Evolutionary conservation across 176 grass and related monocot genomes (phyloP).

Genomic region (Aegilops speltoides): DNA sequence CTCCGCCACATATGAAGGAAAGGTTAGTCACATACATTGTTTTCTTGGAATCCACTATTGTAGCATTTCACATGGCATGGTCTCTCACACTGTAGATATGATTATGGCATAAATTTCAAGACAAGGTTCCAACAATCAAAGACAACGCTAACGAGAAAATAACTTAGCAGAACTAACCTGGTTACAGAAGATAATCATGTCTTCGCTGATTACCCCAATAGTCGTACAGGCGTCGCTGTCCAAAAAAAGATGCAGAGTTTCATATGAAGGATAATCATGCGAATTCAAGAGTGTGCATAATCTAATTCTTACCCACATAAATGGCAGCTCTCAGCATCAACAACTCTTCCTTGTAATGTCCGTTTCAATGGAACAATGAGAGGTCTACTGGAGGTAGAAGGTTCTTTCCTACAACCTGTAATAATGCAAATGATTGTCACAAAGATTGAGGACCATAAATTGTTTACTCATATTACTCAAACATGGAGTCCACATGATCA

Average conservation of each 20-base stretch:
- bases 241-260: slow-evolving; percentile 32
- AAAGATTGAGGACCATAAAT: slow-evolving; percentile 10
- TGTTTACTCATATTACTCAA: slow-evolving; percentile 15
- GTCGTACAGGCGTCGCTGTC: slow-evolving; percentile 42
- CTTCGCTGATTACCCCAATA: slow-evolving; percentile 30
- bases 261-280: slow-evolving; percentile 33
- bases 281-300: slow-evolving; percentile 22
- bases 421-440: slow-evolving; percentile 10
- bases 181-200: slow-evolving; percentile 72
- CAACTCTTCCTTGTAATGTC: slow-evolving; percentile 44
- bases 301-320: slow-evolving; percentile 62
- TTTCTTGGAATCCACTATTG: slow-evolving; percentile 11
- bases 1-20: slow-evolving; percentile 26
- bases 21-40: slow-evolving; percentile 32
- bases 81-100: slow-evolving; percentile 66
- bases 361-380: slow-evolving; percentile 51
- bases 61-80: slow-evolving; percentile 73
- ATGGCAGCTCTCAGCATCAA: slow-evolving; percentile 45
- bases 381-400: slow-evolving; percentile 17
- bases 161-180: slow-evolving; percentile 46
- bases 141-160: slow-evolving; percentile 3
- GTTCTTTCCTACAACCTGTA: slow-evolving; percentile 29
- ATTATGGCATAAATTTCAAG: slow-evolving; percentile 30
- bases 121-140: slow-evolving; percentile 25
- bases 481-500: neutral